Conservation (phyloP, 306 rosid genomes). For the Lupinus albus region DNA sequence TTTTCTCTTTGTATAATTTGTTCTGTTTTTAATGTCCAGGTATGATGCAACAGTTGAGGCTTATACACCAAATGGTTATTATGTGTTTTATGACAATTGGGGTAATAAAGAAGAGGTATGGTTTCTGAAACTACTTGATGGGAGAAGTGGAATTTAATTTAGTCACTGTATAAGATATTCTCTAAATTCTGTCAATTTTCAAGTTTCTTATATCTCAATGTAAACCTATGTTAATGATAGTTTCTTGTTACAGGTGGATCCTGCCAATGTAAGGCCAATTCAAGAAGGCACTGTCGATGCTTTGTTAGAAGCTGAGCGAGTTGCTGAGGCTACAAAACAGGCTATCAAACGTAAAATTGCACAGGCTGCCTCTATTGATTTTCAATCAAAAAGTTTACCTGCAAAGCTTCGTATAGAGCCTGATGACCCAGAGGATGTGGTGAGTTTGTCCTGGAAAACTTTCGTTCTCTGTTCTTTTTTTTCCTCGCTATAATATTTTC, state of each 20-base stretch:
- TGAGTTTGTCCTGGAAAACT: slow-evolving; percentile 42
- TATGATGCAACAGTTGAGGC: slow-evolving; percentile 82
- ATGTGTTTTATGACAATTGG: slow-evolving; percentile 77
- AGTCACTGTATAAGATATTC: slow-evolving; percentile 9
- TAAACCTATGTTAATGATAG: slow-evolving; percentile 16
- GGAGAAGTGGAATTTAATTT: neutral
- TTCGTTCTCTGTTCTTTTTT: neutral
- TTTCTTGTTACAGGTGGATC: slow-evolving; percentile 78
- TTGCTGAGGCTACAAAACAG: slow-evolving; percentile 97
- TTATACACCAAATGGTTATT: slow-evolving; percentile 78
- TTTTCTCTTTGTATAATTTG: slow-evolving; percentile 45
- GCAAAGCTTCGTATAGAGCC: slow-evolving; percentile 93
- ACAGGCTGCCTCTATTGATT: slow-evolving; percentile 83
- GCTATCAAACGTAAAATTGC: slow-evolving; percentile 93
- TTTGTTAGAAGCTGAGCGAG: slow-evolving; percentile 85
- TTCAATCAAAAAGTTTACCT: slow-evolving; percentile 80
- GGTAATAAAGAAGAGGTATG: slow-evolving; percentile 97
- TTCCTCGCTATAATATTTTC: neutral
- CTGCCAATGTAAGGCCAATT: slow-evolving; percentile 80
- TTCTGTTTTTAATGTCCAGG: slow-evolving; percentile 61
- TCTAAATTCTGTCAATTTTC: slow-evolving; percentile 10
- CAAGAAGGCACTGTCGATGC: slow-evolving; percentile 78
- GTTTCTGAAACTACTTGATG: slow-evolving; percentile 30
- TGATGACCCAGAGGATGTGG: slow-evolving; percentile 97
- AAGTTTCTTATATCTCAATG: neutral